These are phyloP conservation scores for Berberis vulgaris DNA, from an alignment of 164 flowering plant species.

Conservation along the genomic window DNA sequence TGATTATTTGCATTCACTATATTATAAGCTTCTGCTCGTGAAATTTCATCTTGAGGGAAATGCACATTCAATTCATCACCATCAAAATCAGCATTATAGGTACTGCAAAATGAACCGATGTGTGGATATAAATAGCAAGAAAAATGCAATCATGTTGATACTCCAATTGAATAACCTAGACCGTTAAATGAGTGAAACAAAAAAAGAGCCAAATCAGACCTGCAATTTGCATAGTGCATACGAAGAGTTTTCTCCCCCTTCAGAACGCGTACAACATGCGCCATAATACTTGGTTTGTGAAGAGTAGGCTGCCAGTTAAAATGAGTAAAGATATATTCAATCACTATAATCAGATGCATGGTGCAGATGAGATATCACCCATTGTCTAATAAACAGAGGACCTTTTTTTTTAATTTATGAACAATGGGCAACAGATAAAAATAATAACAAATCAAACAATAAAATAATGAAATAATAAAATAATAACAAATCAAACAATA, in stretches of 20 bases:
- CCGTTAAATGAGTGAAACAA: neutral
- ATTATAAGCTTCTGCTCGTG: constrained; percentile 89
- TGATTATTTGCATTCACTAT: constrained; percentile 95
- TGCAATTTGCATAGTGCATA: constrained; percentile 99
- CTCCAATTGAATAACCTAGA: neutral
- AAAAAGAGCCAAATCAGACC: constrained; percentile 28
- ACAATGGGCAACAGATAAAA: no score
- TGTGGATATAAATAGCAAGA: neutral
- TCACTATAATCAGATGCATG: neutral
- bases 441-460: no score
- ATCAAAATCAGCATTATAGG: constrained; percentile 99
- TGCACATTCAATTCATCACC: constrained; percentile 99
- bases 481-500: no score
- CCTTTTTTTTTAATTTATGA: no score
- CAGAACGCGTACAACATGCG: constrained; percentile 86
- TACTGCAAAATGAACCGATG: constrained; percentile 28
- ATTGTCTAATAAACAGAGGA: neutral
- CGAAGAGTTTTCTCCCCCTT: constrained; percentile 91
- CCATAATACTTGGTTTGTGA: constrained; percentile 98
- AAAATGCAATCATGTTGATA: neutral
- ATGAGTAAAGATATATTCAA: neutral
- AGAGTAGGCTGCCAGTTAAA: constrained; percentile 78
- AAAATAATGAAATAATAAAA: no score
- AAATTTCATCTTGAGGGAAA: constrained; percentile 98
- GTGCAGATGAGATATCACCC: neutral